Evolutionary conservation across 768 basidiomycete genomes (phyloP).

Genomic region (Mycena pura): DNA sequence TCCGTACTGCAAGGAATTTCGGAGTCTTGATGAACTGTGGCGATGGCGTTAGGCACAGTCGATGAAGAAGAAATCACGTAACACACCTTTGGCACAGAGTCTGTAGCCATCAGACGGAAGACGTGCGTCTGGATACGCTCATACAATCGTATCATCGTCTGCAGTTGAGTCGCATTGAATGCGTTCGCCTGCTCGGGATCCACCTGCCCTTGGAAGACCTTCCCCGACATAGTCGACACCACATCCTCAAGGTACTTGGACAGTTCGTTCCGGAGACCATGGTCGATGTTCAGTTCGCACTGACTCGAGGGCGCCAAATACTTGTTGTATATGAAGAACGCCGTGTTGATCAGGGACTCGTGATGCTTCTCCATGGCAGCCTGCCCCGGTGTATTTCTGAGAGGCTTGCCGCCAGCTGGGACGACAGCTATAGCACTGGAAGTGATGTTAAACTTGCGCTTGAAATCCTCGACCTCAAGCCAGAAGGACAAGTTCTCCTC

Average conservation of each 20-base stretch:
- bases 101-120: slow-evolving; percentile 97
- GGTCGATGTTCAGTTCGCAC: slow-evolving; percentile 98
- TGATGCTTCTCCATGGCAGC: slow-evolving; percentile 97
- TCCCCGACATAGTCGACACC: slow-evolving; percentile 78
- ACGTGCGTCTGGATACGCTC: slow-evolving; percentile 97
- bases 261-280: slow-evolving; percentile 92
- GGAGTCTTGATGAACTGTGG: slow-evolving; percentile 86
- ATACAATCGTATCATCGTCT: slow-evolving; percentile 91
- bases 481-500: slow-evolving; percentile 99
- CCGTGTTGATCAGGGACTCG: slow-evolving; percentile 91
- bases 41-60: slow-evolving; percentile 19
- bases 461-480: slow-evolving; percentile 97
- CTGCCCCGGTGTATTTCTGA: slow-evolving; percentile 70
- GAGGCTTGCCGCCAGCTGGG: slow-evolving; percentile 44
- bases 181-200: slow-evolving; percentile 81
- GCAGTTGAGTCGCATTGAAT: slow-evolving; percentile 95
- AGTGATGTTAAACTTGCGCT: slow-evolving; percentile 93
- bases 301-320: slow-evolving; percentile 96
- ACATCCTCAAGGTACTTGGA: slow-evolving; percentile 93
- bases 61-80: slow-evolving; percentile 1
- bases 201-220: slow-evolving; percentile 78
- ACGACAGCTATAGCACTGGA: slow-evolving; percentile 81
- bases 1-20: slow-evolving; percentile 79
- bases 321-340: slow-evolving; percentile 91
- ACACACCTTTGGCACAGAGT: slow-evolving; percentile 94